phyloP scores from a whole-genome alignment of 805 yeast species.

The Ogataea polymorpha region DNA sequence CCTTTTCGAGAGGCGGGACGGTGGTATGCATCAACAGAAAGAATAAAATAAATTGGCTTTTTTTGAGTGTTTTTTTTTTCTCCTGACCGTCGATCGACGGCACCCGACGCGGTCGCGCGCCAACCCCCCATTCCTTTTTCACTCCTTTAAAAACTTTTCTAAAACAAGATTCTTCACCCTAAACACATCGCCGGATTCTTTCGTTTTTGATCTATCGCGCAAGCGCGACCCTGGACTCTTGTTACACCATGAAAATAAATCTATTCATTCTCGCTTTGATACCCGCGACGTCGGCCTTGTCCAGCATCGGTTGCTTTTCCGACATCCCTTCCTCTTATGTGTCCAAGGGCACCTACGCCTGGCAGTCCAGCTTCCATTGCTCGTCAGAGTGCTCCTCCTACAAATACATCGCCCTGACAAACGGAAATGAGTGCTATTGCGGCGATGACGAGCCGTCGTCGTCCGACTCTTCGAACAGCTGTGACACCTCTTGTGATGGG shows the following conservation, averaged over 20 bases:
- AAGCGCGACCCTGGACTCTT: constrained; percentile 1
- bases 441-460: constrained; percentile 45
- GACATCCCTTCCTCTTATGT: constrained; percentile 35
- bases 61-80: neutral
- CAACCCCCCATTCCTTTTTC: constrained; percentile 2
- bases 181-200: neutral
- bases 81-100: constrained; percentile 3
- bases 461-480: constrained; percentile 32
- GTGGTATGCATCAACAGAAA: constrained; percentile 22
- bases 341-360: constrained; percentile 47
- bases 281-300: constrained; percentile 3
- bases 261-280: constrained; percentile 6
- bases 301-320: constrained; percentile 39
- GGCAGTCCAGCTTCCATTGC: constrained; percentile 62
- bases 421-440: constrained; percentile 64
- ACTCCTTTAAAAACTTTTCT: constrained; percentile 11
- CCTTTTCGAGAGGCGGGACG: constrained; percentile 33
- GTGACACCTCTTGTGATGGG: constrained; percentile 55
- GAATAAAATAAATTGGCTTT: constrained; percentile 1
- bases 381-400: constrained; percentile 36
- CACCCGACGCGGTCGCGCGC: constrained; percentile 3
- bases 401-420: constrained; percentile 48
- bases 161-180: constrained; percentile 1
- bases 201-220: constrained; percentile 2
- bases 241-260: constrained; percentile 1